Conservation (phyloP, 768 basidiomycete genomes). For the Serendipita sp. region DNA sequence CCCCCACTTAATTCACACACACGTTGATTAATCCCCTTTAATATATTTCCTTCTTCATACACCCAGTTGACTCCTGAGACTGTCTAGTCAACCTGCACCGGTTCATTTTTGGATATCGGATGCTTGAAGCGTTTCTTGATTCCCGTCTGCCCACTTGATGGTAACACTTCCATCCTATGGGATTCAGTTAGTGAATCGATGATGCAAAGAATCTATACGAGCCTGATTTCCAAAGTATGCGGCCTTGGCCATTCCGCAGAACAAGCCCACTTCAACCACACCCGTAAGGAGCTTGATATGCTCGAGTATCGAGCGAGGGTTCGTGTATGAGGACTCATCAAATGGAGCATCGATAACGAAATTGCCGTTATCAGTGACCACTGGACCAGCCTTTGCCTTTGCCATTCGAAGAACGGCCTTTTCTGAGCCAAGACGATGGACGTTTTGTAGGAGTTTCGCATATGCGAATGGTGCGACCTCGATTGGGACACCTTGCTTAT, state of each 20-base stretch:
- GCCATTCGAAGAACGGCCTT: slow-evolving; percentile 83
- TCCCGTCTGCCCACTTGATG: background rate
- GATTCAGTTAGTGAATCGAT: background rate
- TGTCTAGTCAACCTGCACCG: no score
- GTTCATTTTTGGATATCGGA: background rate
- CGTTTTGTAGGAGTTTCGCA: slow-evolving; percentile 61
- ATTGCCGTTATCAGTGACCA: slow-evolving; percentile 94
- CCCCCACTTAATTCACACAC: background rate
- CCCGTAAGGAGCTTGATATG: slow-evolving; percentile 90
- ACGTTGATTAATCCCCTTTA: background rate
- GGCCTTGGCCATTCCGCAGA: slow-evolving; percentile 79
- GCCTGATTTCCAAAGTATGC: slow-evolving; percentile 94
- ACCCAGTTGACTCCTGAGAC: no score
- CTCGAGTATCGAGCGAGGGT: slow-evolving; percentile 54
- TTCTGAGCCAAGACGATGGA: slow-evolving; percentile 37
- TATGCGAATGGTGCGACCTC: slow-evolving; percentile 97
- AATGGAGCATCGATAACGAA: slow-evolving; percentile 97
- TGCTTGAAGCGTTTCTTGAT: background rate
- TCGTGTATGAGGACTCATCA: slow-evolving; percentile 42
- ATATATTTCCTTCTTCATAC: background rate
- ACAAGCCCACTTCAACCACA: slow-evolving; percentile 97
- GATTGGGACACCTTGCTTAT: slow-evolving; percentile 76
- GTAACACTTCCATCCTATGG: slow-evolving; percentile 4
- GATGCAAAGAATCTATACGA: slow-evolving; percentile 8
- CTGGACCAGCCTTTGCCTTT: slow-evolving; percentile 73